Evolutionary conservation across 169 alveolate species (phyloP), one percentile per base, ranked within the genome.

Genomic region (Amoebophrya sp.): DNA sequence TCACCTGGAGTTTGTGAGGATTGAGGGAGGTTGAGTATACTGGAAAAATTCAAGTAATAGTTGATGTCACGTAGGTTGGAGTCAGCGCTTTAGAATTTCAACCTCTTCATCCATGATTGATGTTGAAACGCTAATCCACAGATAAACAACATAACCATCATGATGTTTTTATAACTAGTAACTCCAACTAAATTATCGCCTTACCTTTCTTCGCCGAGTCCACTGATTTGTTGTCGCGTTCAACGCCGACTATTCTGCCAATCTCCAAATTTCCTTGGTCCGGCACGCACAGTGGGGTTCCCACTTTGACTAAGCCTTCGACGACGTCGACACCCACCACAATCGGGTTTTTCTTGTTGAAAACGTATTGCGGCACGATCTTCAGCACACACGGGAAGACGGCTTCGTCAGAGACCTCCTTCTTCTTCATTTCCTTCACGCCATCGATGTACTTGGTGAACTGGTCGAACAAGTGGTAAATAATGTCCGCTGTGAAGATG

Each of bases 401-500:
- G 33, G 95, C 96, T 53, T 65, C 94, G 83, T 90, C 92, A 12
- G 91, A 90, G n/a, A 76, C 92, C 53, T 90, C 95, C 91, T 89
- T 91, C 77, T 95, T 97, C 94, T 95, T 97, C 96, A 97, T 98
- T 90, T 97, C 98, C 92, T 96, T 97, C 89, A 97, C 95, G 93
- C 97, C 97, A 93, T 97, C 95, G 93, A 97, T 96, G 96, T 98
- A 98, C 78, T 95, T 97, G 12, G 98, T 97, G 94, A 98, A 99
- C 91, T 96, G 96, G 96, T 98, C 99, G 92, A 98, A 98, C 91
- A 99, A 97, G 94, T 99, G 99, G 96, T 99, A 99, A 89, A 99
- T 99, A 93, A 99, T 98, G 92, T 99, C 99, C 55, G 99, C 99
- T 38, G 98, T 96, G 96, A 98, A 97, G 55, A 98, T 98, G 93